Conservation (phyloP, 2,329 filamentous ascomycete species). For the Paradendryphiella salina region DNA sequence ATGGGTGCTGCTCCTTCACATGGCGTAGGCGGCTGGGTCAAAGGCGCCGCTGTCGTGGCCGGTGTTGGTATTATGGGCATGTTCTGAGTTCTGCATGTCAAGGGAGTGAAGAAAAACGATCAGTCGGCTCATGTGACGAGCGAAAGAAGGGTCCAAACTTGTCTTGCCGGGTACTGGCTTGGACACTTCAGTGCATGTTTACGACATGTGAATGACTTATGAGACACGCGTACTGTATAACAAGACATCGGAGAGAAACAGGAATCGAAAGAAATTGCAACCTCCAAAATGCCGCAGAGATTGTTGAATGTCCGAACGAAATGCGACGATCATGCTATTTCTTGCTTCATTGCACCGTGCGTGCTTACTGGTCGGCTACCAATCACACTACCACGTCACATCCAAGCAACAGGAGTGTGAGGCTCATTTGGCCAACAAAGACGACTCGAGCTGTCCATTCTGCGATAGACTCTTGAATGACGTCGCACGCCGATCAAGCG, state of each 20-base stretch:
- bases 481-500: conserved; percentile 8
- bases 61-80: conserved; percentile 31
- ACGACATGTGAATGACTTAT: conserved; percentile 2
- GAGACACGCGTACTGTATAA: conserved; percentile 1
- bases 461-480: conserved; percentile 4
- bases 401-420: neutral
- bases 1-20: conserved; percentile 29
- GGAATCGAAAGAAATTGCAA: neutral
- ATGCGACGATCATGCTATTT: neutral
- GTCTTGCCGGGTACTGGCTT: neutral
- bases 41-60: conserved; percentile 26
- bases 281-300: neutral
- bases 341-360: conserved; percentile 1
- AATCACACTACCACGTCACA: conserved; percentile 1
- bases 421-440: neutral
- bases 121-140: neutral
- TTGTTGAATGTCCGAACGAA: conserved; percentile 5
- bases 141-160: neutral
- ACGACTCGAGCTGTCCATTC: neutral
- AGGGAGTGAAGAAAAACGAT: neutral
- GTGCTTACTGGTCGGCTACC: neutral
- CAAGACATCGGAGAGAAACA: neutral
- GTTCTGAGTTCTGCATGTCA: conserved; percentile 12
- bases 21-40: conserved; percentile 16
- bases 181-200: neutral